These are phyloP conservation scores for Xylariaceae sp. DNA, from an alignment of 2,329 filamentous ascomycete species.

Conservation along the genomic window DNA sequence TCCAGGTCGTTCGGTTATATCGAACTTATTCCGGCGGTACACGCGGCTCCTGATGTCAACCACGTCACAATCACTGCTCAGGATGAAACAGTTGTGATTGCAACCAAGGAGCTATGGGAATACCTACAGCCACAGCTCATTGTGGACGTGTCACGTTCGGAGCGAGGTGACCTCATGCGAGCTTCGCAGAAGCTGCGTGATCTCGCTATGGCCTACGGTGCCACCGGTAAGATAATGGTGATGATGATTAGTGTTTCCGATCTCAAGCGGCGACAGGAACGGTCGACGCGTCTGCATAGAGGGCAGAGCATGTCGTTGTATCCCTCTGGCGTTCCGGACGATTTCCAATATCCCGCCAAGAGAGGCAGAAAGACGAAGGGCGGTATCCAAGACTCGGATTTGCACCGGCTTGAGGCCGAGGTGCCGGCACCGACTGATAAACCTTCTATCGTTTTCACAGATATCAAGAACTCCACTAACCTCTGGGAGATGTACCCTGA, in stretches of 20 bases:
- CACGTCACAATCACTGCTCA: constrained; percentile 76
- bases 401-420: constrained; percentile 81
- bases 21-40: constrained; percentile 84
- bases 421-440: constrained; percentile 88
- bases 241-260: constrained; percentile 96
- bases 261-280: constrained; percentile 74
- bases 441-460: constrained; percentile 91
- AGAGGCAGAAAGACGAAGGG: constrained; percentile 59
- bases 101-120: constrained; percentile 92
- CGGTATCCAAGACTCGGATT: constrained; percentile 73
- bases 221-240: constrained; percentile 94
- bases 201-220: constrained; percentile 90
- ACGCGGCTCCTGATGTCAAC: constrained; percentile 80
- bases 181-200: constrained; percentile 92
- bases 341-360: constrained; percentile 58
- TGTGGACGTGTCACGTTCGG: constrained; percentile 83
- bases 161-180: constrained; percentile 86
- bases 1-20: constrained; percentile 94
- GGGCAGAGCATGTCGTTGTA: constrained; percentile 83
- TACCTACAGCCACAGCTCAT: constrained; percentile 85
- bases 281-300: constrained; percentile 60
- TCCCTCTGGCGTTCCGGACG: constrained; percentile 67
- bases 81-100: constrained; percentile 89
- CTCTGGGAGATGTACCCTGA: constrained; percentile 94
- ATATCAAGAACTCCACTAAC: constrained; percentile 97